phyloP scores from a whole-genome alignment of 768 basidiomycete genomes.

The Pisolithus tinctorius region DNA sequence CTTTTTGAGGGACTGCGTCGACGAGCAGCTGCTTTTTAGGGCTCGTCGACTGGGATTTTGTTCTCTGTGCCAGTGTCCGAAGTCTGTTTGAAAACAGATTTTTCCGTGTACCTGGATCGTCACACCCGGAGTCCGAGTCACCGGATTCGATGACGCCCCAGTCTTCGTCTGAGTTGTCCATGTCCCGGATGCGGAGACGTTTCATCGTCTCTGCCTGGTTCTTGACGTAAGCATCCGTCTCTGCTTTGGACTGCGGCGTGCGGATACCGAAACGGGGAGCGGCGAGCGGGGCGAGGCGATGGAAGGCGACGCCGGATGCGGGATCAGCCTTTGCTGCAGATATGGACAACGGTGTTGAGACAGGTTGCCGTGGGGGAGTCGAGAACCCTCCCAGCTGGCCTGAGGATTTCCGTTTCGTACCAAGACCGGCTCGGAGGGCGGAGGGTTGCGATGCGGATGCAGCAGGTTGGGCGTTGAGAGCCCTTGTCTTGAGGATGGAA shows the following conservation, averaged over 20 bases:
- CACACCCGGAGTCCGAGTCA: conserved; percentile 49
- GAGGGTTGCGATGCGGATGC: conserved; percentile 11
- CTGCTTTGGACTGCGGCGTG: conserved; percentile 29
- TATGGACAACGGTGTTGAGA: conserved; percentile 32
- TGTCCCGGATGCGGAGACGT: conserved; percentile 52
- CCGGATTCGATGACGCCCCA: conserved; percentile 35
- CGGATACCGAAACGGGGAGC: conserved; percentile 24
- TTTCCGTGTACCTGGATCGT: conserved; percentile 31
- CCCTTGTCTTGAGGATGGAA: conserved; percentile 32
- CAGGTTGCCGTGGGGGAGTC: conserved; percentile 51
- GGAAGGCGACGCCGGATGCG: conserved; percentile 28
- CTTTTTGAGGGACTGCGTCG: conserved; percentile 29
- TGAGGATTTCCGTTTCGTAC: conserved; percentile 62
- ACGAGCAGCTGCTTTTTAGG: conserved; percentile 20
- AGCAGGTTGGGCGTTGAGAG: conserved; percentile 18
- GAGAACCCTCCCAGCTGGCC: conserved; percentile 38
- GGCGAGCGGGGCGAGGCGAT: conserved; percentile 29
- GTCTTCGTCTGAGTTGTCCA: conserved; percentile 40
- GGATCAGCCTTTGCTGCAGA: conserved; percentile 28
- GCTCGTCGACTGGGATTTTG: conserved; percentile 23
- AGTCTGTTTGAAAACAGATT: conserved; percentile 27
- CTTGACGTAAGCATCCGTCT: conserved; percentile 32
- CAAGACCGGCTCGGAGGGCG: conserved; percentile 34
- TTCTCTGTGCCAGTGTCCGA: conserved; percentile 17
- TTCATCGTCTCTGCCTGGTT: conserved; percentile 62